phyloP scores from a whole-genome alignment of 805 yeast genomes.

The Maudiozyma turicensis region DNA sequence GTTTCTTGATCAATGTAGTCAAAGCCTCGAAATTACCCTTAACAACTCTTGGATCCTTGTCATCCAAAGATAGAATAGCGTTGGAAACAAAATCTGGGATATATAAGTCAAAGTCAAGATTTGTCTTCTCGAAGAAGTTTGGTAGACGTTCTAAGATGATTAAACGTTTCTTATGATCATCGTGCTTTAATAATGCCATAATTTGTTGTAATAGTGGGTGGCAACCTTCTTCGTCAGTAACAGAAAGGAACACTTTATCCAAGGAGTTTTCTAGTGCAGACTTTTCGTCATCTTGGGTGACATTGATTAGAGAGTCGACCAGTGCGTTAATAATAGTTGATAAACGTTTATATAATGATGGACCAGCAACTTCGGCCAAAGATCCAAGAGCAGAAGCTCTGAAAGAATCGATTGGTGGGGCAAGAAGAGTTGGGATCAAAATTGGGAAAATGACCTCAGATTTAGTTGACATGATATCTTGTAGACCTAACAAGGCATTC shows the following conservation, averaged over 20 bases:
- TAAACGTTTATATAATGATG: slow-evolving; percentile 64
- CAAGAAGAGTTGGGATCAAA: slow-evolving; percentile 71
- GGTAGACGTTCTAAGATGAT: slow-evolving; percentile 60
- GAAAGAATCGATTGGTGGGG: slow-evolving; percentile 71
- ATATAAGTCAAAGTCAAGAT: slow-evolving; percentile 62
- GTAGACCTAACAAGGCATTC: slow-evolving; percentile 75
- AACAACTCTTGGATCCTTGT: slow-evolving; percentile 52
- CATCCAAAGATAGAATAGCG: slow-evolving; percentile 65
- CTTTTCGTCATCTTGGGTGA: slow-evolving; percentile 31
- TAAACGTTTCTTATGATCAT: slow-evolving; percentile 53
- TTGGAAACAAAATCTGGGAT: slow-evolving; percentile 65
- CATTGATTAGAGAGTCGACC: slow-evolving; percentile 43
- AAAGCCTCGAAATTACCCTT: slow-evolving; percentile 57
- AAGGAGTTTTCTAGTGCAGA: slow-evolving; percentile 44
- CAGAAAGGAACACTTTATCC: slow-evolving; percentile 61
- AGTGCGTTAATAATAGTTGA: slow-evolving; percentile 65
- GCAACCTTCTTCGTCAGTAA: slow-evolving; percentile 66
- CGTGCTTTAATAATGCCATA: slow-evolving; percentile 65
- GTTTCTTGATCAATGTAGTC: slow-evolving; percentile 53
- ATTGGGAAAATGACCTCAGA: slow-evolving; percentile 91
- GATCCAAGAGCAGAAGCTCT: slow-evolving; percentile 85
- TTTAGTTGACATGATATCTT: slow-evolving; percentile 85
- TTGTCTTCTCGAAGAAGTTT: slow-evolving; percentile 55
- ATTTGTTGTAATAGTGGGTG: slow-evolving; percentile 81
- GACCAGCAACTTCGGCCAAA: slow-evolving; percentile 83